Evolutionary conservation across 2,329 filamentous ascomycete genomes (phyloP).

Genomic region (Epichloe uncinata): DNA sequence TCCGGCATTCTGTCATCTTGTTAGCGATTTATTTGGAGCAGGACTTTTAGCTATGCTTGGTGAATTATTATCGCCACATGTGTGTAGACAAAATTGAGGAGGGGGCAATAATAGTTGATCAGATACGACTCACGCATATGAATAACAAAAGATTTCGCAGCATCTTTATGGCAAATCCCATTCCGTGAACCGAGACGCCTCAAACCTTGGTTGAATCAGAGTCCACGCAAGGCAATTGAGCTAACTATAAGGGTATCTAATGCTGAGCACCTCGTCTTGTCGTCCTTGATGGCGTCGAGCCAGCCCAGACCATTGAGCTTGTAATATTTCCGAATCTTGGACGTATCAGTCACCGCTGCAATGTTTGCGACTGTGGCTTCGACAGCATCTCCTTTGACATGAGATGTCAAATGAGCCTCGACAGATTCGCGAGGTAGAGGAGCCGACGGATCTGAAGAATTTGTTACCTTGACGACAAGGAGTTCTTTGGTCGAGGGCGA

Average conservation of each 20-base stretch:
- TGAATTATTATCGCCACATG: background rate
- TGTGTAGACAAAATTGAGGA: background rate
- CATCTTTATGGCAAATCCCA: background rate
- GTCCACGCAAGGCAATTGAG: conserved; percentile 50
- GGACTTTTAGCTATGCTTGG: background rate
- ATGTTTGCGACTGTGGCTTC: conserved; percentile 53
- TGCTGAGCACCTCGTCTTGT: conserved; percentile 33
- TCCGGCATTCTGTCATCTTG: background rate
- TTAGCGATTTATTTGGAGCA: conserved; percentile 2
- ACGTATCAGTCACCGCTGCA: conserved; percentile 44
- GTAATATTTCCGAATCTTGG: conserved; percentile 70
- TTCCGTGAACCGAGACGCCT: background rate
- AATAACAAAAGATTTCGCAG: background rate
- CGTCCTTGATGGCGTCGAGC: conserved; percentile 31
- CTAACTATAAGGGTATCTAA: conserved; percentile 60
- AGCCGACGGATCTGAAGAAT: conserved; percentile 29
- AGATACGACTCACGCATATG: conserved; percentile 1
- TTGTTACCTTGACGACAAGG: conserved; percentile 68
- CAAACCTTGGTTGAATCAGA: conserved; percentile 10
- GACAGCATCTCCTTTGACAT: conserved; percentile 47
- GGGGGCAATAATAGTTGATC: background rate
- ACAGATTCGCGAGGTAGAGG: conserved; percentile 31
- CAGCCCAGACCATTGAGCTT: conserved; percentile 56
- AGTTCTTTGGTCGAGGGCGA: conserved; percentile 55
- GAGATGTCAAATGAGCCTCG: conserved; percentile 43